Conservation (phyloP, 75 land plant genomes). For the Selaginella tamariscina region DNA sequence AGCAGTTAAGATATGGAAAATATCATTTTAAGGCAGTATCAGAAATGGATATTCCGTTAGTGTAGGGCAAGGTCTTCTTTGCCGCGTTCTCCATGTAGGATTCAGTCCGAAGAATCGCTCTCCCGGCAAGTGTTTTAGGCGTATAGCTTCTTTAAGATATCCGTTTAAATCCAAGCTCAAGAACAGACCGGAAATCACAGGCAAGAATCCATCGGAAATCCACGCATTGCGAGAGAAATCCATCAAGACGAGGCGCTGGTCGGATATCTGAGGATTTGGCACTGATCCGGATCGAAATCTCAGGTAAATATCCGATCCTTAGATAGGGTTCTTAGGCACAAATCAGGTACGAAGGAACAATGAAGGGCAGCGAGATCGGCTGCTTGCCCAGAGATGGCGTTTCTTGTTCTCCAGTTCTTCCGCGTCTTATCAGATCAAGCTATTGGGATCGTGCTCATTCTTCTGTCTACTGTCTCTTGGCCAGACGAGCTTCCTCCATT, state of each 20-base stretch:
- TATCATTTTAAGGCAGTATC: too few relatives aligned
- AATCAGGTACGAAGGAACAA: not conserved
- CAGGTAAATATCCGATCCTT: not conserved
- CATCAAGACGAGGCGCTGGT: not conserved
- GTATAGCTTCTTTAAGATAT: too few relatives aligned
- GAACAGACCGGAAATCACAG: too few relatives aligned
- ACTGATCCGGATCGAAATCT: not conserved
- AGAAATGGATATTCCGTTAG: too few relatives aligned
- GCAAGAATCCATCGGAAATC: not conserved
- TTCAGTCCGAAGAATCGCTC: too few relatives aligned
- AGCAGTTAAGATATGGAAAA: too few relatives aligned
- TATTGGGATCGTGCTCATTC: not conserved
- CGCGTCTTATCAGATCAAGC: not conserved
- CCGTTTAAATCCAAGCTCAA: too few relatives aligned
- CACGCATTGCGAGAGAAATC: not conserved
- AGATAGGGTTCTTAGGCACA: not conserved
- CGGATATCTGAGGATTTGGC: not conserved
- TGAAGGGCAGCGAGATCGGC: not conserved
- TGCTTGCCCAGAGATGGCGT: not conserved
- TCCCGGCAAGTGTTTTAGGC: too few relatives aligned
- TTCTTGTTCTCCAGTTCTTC: not conserved
- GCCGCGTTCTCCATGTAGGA: too few relatives aligned
- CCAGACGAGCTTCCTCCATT: not conserved
- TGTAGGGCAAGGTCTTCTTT: too few relatives aligned
- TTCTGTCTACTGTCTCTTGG: not conserved